Percentiles rank a stretch among this genome's conserved stretches.
Conservation (phyloP, 306 rosid genomes). For the Astragalus glycyphyllos region DNA sequence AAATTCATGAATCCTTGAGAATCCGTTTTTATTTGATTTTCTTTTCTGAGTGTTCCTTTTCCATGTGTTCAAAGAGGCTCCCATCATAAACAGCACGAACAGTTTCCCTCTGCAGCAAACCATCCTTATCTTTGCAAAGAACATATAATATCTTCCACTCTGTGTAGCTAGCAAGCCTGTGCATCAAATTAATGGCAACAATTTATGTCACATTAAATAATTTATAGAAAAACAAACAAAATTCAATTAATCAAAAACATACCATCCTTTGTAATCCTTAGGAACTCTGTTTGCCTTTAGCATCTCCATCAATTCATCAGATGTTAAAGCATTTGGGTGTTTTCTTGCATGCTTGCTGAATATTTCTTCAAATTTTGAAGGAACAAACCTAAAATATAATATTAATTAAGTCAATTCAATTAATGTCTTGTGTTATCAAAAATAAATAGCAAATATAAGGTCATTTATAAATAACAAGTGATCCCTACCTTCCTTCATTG, state of each 20-base stretch:
- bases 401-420: constrained; percentile 30
- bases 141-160: constrained; percentile 75
- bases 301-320: constrained; percentile 63
- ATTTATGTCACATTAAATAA: background rate
- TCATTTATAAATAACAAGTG: no score
- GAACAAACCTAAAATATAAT: constrained; percentile 65
- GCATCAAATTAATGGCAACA: constrained; percentile 18
- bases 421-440: background rate
- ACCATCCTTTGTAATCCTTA: constrained; percentile 78
- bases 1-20: background rate
- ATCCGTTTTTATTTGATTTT: constrained; percentile 33
- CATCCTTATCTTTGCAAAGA: constrained; percentile 75
- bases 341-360: constrained; percentile 66
- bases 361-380: constrained; percentile 76
- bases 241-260: background rate
- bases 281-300: constrained; percentile 66
- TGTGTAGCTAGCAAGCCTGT: constrained; percentile 63
- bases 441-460: no score
- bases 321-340: constrained; percentile 63
- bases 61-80: constrained; percentile 68
- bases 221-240: background rate
- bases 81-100: constrained; percentile 82
- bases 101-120: constrained; percentile 66
- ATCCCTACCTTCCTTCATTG: constrained; percentile 72
- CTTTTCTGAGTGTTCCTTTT: constrained; percentile 55